Evolutionary conservation across 805 yeast genomes (phyloP).

Genomic region (Kodamaea sagamina): DNA sequence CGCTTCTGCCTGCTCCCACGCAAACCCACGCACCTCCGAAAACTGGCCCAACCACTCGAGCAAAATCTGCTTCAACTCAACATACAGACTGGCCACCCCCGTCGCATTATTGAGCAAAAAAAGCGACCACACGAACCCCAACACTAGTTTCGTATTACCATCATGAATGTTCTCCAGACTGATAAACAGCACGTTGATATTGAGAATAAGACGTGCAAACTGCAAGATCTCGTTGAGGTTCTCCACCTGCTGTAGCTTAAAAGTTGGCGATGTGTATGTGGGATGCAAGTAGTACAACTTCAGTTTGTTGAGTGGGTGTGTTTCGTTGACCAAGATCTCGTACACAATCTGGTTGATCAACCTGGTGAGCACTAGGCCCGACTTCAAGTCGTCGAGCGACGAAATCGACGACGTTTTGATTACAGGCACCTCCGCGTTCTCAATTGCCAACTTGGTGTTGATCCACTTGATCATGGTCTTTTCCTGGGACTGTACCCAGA

Average conservation of each 20-base stretch:
- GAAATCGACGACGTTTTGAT: constrained; percentile 16
- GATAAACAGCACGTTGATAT: constrained; percentile 44
- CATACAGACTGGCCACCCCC: constrained; percentile 24
- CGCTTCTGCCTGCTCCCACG: constrained; percentile 3
- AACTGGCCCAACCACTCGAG: constrained; percentile 55
- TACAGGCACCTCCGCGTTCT: constrained; percentile 5
- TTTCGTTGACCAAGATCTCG: constrained; percentile 21
- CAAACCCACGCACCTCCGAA: background rate
- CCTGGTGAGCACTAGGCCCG: constrained; percentile 42
- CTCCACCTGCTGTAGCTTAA: constrained; percentile 48
- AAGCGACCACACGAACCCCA: constrained; percentile 53
- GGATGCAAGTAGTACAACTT: constrained; percentile 31
- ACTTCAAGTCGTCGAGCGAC: constrained; percentile 36
- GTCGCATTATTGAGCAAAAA: constrained; percentile 40
- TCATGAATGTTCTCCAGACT: constrained; percentile 53
- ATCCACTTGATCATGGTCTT: constrained; percentile 55
- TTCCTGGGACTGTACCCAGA: constrained; percentile 48
- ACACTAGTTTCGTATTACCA: constrained; percentile 47
- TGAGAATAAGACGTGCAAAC: constrained; percentile 40
- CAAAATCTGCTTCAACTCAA: constrained; percentile 34
- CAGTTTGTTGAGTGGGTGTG: constrained; percentile 16
- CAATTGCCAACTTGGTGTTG: constrained; percentile 35
- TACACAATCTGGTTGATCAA: constrained; percentile 37
- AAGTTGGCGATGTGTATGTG: constrained; percentile 38
- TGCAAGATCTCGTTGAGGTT: constrained; percentile 46